Conservation (phyloP, 2,329 filamentous ascomycete species). For the Pseudogymnoascus sp. region DNA sequence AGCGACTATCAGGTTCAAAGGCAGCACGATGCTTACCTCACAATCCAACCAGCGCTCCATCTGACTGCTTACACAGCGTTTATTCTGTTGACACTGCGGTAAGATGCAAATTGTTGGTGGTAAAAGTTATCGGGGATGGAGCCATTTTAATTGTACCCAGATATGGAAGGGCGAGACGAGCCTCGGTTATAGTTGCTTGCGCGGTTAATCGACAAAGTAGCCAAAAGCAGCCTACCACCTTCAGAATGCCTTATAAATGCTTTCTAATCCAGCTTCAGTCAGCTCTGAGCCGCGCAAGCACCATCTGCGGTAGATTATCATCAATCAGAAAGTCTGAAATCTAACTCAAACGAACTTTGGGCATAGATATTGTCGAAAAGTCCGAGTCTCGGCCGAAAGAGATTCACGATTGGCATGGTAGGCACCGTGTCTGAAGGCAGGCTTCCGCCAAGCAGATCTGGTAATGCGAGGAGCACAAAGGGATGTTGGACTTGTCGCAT, state of each 20-base stretch:
- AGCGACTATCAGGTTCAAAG: background rate
- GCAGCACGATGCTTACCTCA: background rate
- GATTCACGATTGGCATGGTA: background rate
- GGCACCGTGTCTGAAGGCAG: background rate
- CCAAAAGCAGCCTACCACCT: background rate
- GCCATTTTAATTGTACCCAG: background rate
- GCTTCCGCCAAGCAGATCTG: background rate
- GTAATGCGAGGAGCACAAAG: slow-evolving; percentile 12
- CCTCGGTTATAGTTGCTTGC: background rate
- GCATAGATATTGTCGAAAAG: background rate
- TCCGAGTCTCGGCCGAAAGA: background rate
- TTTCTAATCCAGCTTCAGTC: background rate
- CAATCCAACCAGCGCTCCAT: background rate
- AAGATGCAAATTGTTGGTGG: background rate
- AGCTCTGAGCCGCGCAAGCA: background rate
- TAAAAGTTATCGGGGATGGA: background rate
- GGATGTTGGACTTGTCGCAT: slow-evolving; percentile 60
- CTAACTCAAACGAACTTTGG: background rate
- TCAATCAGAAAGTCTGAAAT: background rate
- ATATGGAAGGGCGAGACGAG: slow-evolving; percentile 5
- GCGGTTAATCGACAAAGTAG: background rate
- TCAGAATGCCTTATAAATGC: background rate
- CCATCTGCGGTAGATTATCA: background rate
- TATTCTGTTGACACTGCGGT: background rate
- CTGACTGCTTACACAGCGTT: background rate